These are phyloP conservation scores for Trichoderma orchidacearum DNA, from an alignment of 495 filamentous ascomycete species.

Conservation along the genomic window DNA sequence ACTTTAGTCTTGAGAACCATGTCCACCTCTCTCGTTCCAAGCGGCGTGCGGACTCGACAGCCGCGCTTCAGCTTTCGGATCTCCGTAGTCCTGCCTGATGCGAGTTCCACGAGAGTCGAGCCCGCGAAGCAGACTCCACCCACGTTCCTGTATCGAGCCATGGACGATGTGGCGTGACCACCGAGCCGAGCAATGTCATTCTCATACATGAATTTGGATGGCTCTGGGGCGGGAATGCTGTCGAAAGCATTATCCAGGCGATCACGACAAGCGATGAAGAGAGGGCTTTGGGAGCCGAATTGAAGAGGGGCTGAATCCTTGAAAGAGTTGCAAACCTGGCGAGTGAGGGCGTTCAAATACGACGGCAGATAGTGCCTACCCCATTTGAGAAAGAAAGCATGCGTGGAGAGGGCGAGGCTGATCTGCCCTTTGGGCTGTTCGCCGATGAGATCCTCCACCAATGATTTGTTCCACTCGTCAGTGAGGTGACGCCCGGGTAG, in stretches of 20 bases:
- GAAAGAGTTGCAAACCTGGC: conserved; percentile 33
- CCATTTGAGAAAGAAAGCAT: conserved; percentile 20
- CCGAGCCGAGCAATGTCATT: too few species aligned
- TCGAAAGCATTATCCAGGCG: conserved; percentile 23
- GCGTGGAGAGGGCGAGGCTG: conserved; percentile 13
- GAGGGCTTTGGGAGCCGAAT: conserved; percentile 20
- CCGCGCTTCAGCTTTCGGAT: conserved; percentile 15
- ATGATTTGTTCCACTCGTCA: conserved; percentile 15
- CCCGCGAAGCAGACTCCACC: conserved; percentile 23
- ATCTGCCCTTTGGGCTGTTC: conserved; percentile 19
- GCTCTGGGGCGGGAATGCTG: conserved; percentile 21
- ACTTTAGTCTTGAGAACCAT: conserved; percentile 23
- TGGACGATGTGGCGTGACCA: conserved; percentile 8
- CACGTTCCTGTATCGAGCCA: conserved; percentile 15
- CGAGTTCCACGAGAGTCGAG: conserved; percentile 16
- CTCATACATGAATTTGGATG: conserved; percentile 5
- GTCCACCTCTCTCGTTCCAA: conserved; percentile 16
- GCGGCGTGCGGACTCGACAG: conserved; percentile 22
- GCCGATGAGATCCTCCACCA: conserved; percentile 22
- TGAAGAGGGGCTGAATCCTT: conserved; percentile 30
- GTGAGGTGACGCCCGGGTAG: conserved; percentile 15
- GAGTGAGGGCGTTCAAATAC: conserved; percentile 24
- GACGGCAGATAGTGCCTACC: conserved; percentile 31
- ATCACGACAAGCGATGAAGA: conserved; percentile 24
- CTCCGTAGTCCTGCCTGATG: conserved; percentile 8